phyloP scores from a whole-genome alignment of 2,329 filamentous ascomycete species.

The Epichloe sp. region DNA sequence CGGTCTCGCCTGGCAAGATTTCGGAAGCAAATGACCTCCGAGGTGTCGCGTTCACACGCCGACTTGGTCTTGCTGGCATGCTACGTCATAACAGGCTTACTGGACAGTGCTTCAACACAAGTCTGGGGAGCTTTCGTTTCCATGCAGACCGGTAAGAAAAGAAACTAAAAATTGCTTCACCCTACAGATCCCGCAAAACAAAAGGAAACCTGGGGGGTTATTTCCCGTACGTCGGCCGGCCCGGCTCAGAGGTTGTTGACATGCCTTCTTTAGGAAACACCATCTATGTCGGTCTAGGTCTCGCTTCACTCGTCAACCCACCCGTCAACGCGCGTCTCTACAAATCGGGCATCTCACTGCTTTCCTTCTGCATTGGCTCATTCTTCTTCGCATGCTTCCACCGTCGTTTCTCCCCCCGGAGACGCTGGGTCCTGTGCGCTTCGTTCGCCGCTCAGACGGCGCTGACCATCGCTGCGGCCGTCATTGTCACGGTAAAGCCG shows the following conservation, averaged over 20 bases:
- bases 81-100: slow-evolving; percentile 64
- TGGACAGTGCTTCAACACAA: slow-evolving; percentile 63
- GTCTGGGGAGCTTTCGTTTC: slow-evolving; percentile 72
- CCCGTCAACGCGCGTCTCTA: slow-evolving; percentile 17
- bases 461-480: slow-evolving; percentile 38
- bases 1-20: slow-evolving; percentile 13
- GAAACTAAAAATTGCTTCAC: not conserved
- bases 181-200: not conserved
- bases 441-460: slow-evolving; percentile 42
- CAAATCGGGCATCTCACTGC: slow-evolving; percentile 58
- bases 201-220: too few relatives aligned
- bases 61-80: slow-evolving; percentile 58
- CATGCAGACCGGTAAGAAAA: slow-evolving; percentile 60
- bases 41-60: slow-evolving; percentile 48
- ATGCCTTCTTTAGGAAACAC: slow-evolving; percentile 48
- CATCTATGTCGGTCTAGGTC: slow-evolving; percentile 62
- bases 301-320: slow-evolving; percentile 38
- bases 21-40: slow-evolving; percentile 22
- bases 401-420: slow-evolving; percentile 44
- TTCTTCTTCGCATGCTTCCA: slow-evolving; percentile 60
- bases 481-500: slow-evolving; percentile 35
- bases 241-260: not conserved
- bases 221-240: too few relatives aligned
- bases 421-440: slow-evolving; percentile 50
- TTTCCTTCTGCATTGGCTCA: slow-evolving; percentile 58